Conservation (phyloP, 2,329 filamentous ascomycete species). For the Didymella arachidicola region DNA sequence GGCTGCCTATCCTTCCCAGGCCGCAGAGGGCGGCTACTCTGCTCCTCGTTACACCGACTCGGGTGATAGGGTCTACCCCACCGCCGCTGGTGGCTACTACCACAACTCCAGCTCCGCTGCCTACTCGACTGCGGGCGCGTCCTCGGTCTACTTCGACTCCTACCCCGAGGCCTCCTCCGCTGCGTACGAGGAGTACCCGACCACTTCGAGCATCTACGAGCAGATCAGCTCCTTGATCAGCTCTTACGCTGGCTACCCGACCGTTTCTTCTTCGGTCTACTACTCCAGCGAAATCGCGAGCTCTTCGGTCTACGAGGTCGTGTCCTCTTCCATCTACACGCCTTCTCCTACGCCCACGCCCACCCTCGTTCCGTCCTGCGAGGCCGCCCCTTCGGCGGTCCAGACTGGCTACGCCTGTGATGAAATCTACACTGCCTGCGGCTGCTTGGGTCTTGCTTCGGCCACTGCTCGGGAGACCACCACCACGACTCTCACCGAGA, state of each 20-base stretch:
- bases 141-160: slow-evolving; percentile 5
- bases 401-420: slow-evolving; percentile 17
- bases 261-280: slow-evolving; percentile 3
- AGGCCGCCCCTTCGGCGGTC: slow-evolving; percentile 20
- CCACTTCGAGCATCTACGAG: slow-evolving; percentile 20
- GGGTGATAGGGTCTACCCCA: slow-evolving; percentile 1
- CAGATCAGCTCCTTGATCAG: slow-evolving; percentile 19
- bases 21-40: background rate
- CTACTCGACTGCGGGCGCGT: slow-evolving; percentile 6
- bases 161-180: slow-evolving; percentile 11
- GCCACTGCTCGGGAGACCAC: slow-evolving; percentile 15
- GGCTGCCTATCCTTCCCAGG: background rate
- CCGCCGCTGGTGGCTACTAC: background rate
- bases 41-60: slow-evolving; percentile 3
- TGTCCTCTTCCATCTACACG: slow-evolving; percentile 14
- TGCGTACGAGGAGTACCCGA: slow-evolving; percentile 12
- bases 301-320: slow-evolving; percentile 2
- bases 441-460: slow-evolving; percentile 21
- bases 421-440: slow-evolving; percentile 17
- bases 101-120: slow-evolving; percentile 12
- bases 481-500: slow-evolving; percentile 14
- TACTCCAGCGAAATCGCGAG: slow-evolving; percentile 8
- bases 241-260: slow-evolving; percentile 12
- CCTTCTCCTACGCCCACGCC: slow-evolving; percentile 13
- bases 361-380: slow-evolving; percentile 16